phyloP scores from a whole-genome alignment of 148 eudicot species.

The Camellia japonica region DNA sequence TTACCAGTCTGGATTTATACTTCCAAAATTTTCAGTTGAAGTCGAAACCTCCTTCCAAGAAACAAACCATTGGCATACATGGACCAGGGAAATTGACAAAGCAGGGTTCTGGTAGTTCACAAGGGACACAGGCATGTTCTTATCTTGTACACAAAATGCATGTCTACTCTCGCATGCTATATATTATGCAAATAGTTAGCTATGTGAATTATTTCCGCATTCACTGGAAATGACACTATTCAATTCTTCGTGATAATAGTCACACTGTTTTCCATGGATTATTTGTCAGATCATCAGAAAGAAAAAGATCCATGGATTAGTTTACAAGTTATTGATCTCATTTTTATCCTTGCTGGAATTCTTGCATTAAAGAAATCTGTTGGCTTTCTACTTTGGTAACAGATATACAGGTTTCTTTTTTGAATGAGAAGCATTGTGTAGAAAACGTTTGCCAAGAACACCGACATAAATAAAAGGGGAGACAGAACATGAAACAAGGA shows the following conservation, averaged over 20 bases:
- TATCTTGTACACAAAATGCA: not conserved
- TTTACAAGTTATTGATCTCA: not conserved
- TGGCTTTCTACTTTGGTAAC: not conserved
- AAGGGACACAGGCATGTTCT: conserved; percentile 48
- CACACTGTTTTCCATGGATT: not conserved
- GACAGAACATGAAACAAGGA: too few species aligned
- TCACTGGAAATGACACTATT: not conserved
- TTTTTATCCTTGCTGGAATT: not conserved
- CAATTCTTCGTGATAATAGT: not conserved
- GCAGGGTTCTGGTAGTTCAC: conserved; percentile 39
- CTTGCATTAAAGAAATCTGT: not conserved
- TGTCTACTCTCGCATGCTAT: not conserved
- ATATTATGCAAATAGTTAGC: not conserved
- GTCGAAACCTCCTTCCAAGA: conserved; percentile 39
- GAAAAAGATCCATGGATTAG: not conserved
- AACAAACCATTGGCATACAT: conserved; percentile 33
- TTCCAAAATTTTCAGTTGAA: conserved; percentile 35
- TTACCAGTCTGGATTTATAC: not conserved
- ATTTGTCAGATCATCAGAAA: not conserved
- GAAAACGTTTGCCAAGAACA: not conserved
- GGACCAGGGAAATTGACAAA: conserved; percentile 39
- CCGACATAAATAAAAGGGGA: not conserved
- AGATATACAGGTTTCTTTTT: too few species aligned
- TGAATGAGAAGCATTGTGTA: not conserved
- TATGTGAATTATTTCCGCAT: not conserved